phyloP scores from a whole-genome alignment of 2,329 filamentous ascomycete species.

The Hawksworthiomyces lignivorus region DNA sequence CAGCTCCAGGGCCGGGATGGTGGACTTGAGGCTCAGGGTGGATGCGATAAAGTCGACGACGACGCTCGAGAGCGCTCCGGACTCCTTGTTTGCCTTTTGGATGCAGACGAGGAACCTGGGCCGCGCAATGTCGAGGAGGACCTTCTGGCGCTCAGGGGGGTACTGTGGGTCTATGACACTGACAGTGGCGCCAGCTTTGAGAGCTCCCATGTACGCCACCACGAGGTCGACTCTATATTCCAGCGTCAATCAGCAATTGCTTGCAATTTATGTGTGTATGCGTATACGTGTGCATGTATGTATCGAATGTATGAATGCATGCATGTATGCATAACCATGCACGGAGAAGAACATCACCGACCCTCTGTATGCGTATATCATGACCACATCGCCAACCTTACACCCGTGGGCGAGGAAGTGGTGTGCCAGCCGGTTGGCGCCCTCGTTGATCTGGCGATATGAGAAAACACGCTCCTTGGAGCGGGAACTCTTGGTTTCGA shows the following conservation, averaged over 20 bases:
- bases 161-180: slow-evolving; percentile 73
- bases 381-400: slow-evolving; percentile 77
- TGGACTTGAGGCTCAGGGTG: slow-evolving; percentile 63
- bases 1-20: slow-evolving; percentile 67
- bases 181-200: slow-evolving; percentile 51
- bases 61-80: slow-evolving; percentile 40
- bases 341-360: background rate
- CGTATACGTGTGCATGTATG: too few species aligned
- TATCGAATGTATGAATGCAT: too few species aligned
- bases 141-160: slow-evolving; percentile 70
- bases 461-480: slow-evolving; percentile 62
- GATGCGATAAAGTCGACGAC: slow-evolving; percentile 60
- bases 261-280: too few species aligned
- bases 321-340: background rate
- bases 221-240: slow-evolving; percentile 48
- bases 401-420: slow-evolving; percentile 68
- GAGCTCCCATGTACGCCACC: slow-evolving; percentile 68
- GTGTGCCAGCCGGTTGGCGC: slow-evolving; percentile 72
- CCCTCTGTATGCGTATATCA: slow-evolving; percentile 80
- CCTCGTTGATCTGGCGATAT: slow-evolving; percentile 80
- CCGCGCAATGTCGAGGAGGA: slow-evolving; percentile 73
- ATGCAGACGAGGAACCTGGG: slow-evolving; percentile 68
- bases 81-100: slow-evolving; percentile 60
- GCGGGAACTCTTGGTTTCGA: slow-evolving; percentile 37
- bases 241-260: background rate